Evolutionary conservation across 2,329 filamentous ascomycete genomes (phyloP).

Genomic region (Akanthomyces dipterigenus): DNA sequence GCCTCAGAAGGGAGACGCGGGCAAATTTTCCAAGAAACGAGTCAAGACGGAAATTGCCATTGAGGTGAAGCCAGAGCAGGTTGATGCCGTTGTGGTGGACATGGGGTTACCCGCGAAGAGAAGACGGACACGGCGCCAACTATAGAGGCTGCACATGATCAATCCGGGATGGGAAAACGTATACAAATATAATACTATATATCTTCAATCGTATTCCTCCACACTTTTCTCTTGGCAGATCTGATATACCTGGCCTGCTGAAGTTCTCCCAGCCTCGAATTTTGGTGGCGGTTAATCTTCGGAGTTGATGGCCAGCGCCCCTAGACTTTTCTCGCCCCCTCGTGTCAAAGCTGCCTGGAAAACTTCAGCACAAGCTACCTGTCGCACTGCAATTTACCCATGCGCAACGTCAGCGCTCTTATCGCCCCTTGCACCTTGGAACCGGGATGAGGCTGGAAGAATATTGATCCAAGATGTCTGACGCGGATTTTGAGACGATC

Average conservation of each 20-base stretch:
- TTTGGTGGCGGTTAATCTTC: slow-evolving; percentile 6
- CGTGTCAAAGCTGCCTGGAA: slow-evolving; percentile 14
- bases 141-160: not conserved
- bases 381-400: slow-evolving; percentile 24
- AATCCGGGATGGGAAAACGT: not conserved
- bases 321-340: slow-evolving; percentile 27
- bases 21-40: slow-evolving; percentile 18
- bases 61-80: not conserved
- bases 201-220: not conserved
- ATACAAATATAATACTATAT: not conserved
- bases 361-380: slow-evolving; percentile 23
- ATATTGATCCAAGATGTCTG: slow-evolving; percentile 50
- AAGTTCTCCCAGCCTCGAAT: not conserved
- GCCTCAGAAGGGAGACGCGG: not conserved
- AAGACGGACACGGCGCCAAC: slow-evolving; percentile 4
- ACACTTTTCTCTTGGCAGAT: not conserved
- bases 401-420: slow-evolving; percentile 30
- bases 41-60: slow-evolving; percentile 14
- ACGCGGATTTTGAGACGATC: slow-evolving; percentile 82
- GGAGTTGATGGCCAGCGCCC: not conserved
- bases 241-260: not conserved
- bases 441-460: slow-evolving; percentile 35
- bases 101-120: slow-evolving; percentile 15
- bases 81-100: not conserved
- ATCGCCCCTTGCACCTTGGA: slow-evolving; percentile 31